These are phyloP conservation scores for Eremochloa ophiuroides DNA, from an alignment of 176 grass and related monocot species.

Conservation along the genomic window DNA sequence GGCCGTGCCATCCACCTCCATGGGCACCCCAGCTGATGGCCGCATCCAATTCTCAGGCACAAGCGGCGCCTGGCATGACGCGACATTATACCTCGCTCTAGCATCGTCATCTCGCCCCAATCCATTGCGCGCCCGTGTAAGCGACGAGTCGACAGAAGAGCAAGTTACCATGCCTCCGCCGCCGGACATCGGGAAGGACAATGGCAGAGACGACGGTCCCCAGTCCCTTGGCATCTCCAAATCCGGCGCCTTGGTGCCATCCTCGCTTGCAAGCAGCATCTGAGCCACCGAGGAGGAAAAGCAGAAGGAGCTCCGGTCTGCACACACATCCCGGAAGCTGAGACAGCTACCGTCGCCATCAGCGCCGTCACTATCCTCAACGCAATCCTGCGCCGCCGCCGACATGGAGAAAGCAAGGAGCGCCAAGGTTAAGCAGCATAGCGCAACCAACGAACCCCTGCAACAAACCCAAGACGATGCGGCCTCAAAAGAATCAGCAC, in stretches of 20 bases:
- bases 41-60: conserved; percentile 90
- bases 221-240: conserved; percentile 23
- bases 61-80: conserved; percentile 62
- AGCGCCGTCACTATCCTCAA: background rate
- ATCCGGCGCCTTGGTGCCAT: conserved; percentile 29
- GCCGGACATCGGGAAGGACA: conserved; percentile 39
- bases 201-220: conserved; percentile 29
- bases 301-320: conserved; percentile 54
- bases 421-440: conserved; percentile 24
- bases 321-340: conserved; percentile 49
- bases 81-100: conserved; percentile 22
- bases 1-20: conserved; percentile 39
- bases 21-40: conserved; percentile 42
- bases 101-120: conserved; percentile 25
- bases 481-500: conserved; percentile 22
- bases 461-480: conserved; percentile 9
- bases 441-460: conserved; percentile 30
- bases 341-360: conserved; percentile 34
- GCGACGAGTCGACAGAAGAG: conserved; percentile 40
- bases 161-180: conserved; percentile 65
- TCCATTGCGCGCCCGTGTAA: conserved; percentile 13
- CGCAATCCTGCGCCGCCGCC: conserved; percentile 14
- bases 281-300: conserved; percentile 42
- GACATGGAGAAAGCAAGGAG: conserved; percentile 17
- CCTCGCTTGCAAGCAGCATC: conserved; percentile 35